Percentiles rank a stretch among this genome's conserved stretches.
Evolutionary conservation across 352 stramenopile genomes (phyloP).

Genomic region (Globisporangium megalacanthum): DNA sequence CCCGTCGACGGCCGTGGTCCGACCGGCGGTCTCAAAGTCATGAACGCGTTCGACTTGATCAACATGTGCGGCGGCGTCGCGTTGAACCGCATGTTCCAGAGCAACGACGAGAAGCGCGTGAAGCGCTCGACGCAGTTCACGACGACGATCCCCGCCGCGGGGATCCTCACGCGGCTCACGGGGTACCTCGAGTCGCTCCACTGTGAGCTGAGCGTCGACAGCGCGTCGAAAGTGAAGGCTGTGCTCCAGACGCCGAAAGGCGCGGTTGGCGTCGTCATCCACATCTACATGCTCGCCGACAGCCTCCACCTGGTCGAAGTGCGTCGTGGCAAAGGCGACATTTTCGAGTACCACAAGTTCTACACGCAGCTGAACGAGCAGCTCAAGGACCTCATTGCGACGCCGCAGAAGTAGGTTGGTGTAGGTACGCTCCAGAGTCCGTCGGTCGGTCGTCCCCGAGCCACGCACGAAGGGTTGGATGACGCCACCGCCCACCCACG

Average conservation of each 20-base stretch:
- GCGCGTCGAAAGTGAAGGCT: constrained; percentile 78
- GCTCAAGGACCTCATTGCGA: constrained; percentile 79
- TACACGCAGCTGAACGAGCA: constrained; percentile 87
- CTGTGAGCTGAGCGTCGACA: constrained; percentile 80
- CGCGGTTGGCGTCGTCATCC: constrained; percentile 86
- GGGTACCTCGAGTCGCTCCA: constrained; percentile 70
- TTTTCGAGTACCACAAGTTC: constrained; percentile 91
- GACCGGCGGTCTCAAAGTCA: constrained; percentile 64
- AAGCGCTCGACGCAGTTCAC: constrained; percentile 86
- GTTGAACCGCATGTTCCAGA: constrained; percentile 89
- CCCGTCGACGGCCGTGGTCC: constrained; percentile 3
- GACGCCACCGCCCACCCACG: too few species aligned
- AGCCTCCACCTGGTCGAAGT: constrained; percentile 86
- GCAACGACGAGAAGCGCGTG: constrained; percentile 81
- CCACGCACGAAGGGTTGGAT: too few species aligned
- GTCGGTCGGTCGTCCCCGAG: too few species aligned
- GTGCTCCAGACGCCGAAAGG: constrained; percentile 82
- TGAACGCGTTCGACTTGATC: constrained; percentile 92
- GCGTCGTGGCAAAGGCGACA: constrained; percentile 86
- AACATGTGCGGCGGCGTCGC: constrained; percentile 90
- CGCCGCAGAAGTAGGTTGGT: neutral
- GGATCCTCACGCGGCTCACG: constrained; percentile 71
- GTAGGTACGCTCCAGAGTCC: neutral
- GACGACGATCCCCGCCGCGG: constrained; percentile 70
- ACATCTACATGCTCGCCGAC: constrained; percentile 87